Conservation (phyloP, 805 yeast genomes). For the Ogataea polymorpha region DNA sequence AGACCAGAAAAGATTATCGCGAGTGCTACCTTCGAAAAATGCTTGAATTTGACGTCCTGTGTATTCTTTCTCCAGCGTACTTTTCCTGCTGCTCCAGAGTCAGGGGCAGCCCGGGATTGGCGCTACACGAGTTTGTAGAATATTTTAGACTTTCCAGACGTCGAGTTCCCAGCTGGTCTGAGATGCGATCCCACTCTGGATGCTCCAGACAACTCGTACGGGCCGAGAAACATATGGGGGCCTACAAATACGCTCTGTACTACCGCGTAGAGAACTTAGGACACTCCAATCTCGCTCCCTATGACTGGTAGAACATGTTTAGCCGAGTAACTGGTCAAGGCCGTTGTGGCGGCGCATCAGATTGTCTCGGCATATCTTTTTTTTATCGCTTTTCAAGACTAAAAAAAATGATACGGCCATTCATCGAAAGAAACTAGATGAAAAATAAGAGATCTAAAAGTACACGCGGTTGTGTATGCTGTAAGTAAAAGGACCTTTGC, state of each 20-base stretch:
- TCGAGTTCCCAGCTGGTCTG: constrained; percentile 56
- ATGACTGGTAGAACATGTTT: constrained; percentile 48
- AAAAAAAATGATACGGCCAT: background rate
- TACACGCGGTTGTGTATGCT: constrained; percentile 26
- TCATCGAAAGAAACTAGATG: background rate
- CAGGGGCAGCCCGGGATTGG: constrained; percentile 62
- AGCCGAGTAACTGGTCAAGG: constrained; percentile 48
- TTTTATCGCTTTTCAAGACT: background rate
- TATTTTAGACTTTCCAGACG: constrained; percentile 61
- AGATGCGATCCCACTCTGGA: constrained; percentile 38
- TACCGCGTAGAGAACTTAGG: constrained; percentile 35
- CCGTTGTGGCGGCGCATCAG: constrained; percentile 37
- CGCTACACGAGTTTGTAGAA: constrained; percentile 73
- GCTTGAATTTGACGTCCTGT: constrained; percentile 40
- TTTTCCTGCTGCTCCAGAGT: constrained; percentile 65
- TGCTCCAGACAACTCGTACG: constrained; percentile 14
- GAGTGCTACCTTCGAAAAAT: background rate
- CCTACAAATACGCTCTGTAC: constrained; percentile 33
- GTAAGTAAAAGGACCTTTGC: constrained; percentile 12
- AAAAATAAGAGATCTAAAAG: constrained; percentile 5
- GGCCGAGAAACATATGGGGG: constrained; percentile 27
- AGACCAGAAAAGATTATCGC: background rate
- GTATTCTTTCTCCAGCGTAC: constrained; percentile 60
- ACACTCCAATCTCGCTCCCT: constrained; percentile 50
- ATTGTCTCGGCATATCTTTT: constrained; percentile 15